Evolutionary conservation across 2,329 filamentous ascomycete genomes (phyloP), one percentile per base, ranked within the genome.

Genomic region (Capronia americana): DNA sequence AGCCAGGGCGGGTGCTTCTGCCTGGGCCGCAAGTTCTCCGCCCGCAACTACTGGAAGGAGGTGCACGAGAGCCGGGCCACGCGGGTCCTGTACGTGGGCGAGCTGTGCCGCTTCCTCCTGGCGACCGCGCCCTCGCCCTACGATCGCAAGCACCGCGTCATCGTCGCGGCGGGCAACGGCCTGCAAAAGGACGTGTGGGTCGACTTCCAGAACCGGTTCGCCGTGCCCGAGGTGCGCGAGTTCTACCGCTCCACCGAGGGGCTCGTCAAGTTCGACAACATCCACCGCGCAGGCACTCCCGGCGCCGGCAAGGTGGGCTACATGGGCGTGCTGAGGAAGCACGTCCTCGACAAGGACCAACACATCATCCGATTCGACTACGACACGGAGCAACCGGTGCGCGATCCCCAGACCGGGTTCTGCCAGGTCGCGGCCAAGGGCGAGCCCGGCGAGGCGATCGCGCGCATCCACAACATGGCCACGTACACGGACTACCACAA

Each of bases 401-500:
- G 90, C 8, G 86, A 92, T 73, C 82, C 86, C 0, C 82, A 84
- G 70, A 92, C 90, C 0, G 89, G 90, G 0, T 90, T 91, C 68
- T 90, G 86, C 1, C 80, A 79, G 34, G 84, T 89, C 26, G 83
- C 85, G 57, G 77, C 86, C 0, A 90, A 90, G 72, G 86, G 87
- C 20, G 82, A 87, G 50, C 90, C 90, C 3, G 90, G 91, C n/a
- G 91, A 93, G 77, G 90, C 93, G 12, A 82, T 96, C 3, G 90
- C 93, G 41, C 78, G 87, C 0, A 78, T 82, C 0, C 84, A 92
- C 70, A 85, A 90, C 55, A 77, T 82, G 38, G 82, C 82, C 24
- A 86, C 85, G 11, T 96, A 92, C 80, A 90, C 92, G 75, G 92
- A 93, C 2, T 97, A 97, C 78, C 92, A 89, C 76, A 87, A 88